A percentile compares a stretch with the other conserved stretches of the same genome.
Evolutionary conservation across 2,329 filamentous ascomycete species (phyloP).

Genomic region (Mollisia scopiformis): DNA sequence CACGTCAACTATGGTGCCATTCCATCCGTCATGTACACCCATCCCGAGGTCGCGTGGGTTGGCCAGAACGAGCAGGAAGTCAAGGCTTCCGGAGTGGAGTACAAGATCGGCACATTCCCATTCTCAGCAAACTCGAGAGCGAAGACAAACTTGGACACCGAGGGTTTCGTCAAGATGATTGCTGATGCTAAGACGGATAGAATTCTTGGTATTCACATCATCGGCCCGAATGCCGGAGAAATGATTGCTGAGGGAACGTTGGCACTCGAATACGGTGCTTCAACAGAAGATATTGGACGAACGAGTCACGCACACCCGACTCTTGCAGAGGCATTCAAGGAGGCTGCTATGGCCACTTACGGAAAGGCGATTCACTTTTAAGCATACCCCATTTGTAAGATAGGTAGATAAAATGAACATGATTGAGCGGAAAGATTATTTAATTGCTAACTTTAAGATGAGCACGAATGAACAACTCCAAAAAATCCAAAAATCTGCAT

Average conservation of each 20-base stretch:
- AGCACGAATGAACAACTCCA: not conserved
- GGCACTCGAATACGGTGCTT: constrained; percentile 94
- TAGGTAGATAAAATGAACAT: constrained; percentile 24
- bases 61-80: constrained; percentile 97
- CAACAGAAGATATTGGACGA: constrained; percentile 89
- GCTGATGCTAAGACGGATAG: constrained; percentile 96
- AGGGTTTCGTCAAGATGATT: constrained; percentile 96
- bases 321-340: constrained; percentile 96
- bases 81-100: constrained; percentile 86
- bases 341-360: constrained; percentile 98
- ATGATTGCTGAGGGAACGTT: constrained; percentile 99
- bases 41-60: constrained; percentile 98
- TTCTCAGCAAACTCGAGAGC: constrained; percentile 98
- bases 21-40: constrained; percentile 98
- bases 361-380: constrained; percentile 96
- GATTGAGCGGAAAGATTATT: not conserved
- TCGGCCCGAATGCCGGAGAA: constrained; percentile 94
- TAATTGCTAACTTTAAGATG: not conserved
- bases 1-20: constrained; percentile 99
- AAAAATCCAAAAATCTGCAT: not conserved
- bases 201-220: constrained; percentile 93
- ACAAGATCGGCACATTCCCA: constrained; percentile 92
- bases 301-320: constrained; percentile 93
- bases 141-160: constrained; percentile 97
- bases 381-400: constrained; percentile 35